These are phyloP conservation scores for Spinacia oleracea DNA, from an alignment of 179 eudicot genomes.

Conservation along the genomic window DNA sequence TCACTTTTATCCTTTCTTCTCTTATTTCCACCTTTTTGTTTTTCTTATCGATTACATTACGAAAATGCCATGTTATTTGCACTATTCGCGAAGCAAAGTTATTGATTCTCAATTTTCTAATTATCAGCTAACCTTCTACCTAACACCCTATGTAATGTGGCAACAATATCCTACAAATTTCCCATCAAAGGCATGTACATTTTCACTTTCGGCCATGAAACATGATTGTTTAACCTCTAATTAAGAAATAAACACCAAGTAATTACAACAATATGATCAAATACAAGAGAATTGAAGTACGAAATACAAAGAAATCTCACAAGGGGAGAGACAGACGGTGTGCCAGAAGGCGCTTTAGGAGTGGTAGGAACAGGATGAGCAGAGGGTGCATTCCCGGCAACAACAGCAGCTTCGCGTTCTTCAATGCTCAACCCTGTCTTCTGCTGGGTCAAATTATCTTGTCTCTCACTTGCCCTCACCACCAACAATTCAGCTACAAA, in stretches of 20 bases:
- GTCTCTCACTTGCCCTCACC: slow-evolving; percentile 49
- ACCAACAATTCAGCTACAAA: too few species aligned
- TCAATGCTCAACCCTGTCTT: slow-evolving; percentile 53
- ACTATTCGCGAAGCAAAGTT: too few species aligned
- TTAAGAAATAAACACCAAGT: not conserved
- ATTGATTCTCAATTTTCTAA: too few species aligned
- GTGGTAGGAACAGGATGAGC: slow-evolving; percentile 72
- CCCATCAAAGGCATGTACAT: not conserved
- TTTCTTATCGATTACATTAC: too few species aligned
- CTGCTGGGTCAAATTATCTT: slow-evolving; percentile 33
- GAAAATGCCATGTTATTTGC: too few species aligned
- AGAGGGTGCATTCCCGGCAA: slow-evolving; percentile 71
- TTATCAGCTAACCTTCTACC: too few species aligned
- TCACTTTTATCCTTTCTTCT: too few species aligned
- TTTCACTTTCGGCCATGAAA: not conserved
- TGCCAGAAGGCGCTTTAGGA: slow-evolving; percentile 66
- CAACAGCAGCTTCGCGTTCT: slow-evolving; percentile 93
- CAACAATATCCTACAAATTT: not conserved
- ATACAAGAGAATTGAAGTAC: not conserved
- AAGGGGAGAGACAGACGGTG: slow-evolving; percentile 58
- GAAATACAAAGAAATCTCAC: slow-evolving; percentile 35
- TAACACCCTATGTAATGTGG: too few species aligned
- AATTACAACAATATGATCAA: too few species aligned
- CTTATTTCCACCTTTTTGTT: too few species aligned
- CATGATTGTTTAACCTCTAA: not conserved